These are phyloP conservation scores for Agrocybe praecox DNA, from an alignment of 768 basidiomycete genomes.

Conservation along the genomic window DNA sequence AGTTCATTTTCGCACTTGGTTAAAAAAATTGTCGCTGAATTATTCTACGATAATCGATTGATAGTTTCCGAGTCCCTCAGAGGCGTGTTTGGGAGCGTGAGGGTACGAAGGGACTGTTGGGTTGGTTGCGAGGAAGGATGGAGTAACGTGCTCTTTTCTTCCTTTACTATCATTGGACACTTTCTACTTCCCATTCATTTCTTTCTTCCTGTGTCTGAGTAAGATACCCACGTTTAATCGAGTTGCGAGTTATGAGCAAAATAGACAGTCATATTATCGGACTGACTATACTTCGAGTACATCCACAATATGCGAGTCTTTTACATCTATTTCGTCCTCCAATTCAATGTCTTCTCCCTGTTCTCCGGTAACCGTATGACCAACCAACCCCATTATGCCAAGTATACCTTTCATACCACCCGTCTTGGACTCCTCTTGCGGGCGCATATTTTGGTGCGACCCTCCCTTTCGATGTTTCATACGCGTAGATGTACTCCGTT, in stretches of 20 bases:
- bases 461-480: conserved; percentile 8
- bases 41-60: too few species aligned
- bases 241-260: too few species aligned
- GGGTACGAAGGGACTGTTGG: conserved; percentile 79
- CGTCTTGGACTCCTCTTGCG: not conserved
- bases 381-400: not conserved
- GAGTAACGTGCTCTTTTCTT: conserved; percentile 37
- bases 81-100: conserved; percentile 86
- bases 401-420: not conserved
- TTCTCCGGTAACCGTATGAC: not conserved
- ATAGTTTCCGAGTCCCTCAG: conserved; percentile 80
- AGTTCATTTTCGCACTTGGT: conserved; percentile 29
- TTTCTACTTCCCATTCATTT: too few species aligned
- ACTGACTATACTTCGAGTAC: not conserved
- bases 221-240: too few species aligned
- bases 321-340: not conserved
- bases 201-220: too few species aligned
- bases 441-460: not conserved
- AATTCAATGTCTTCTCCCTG: not conserved
- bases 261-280: too few species aligned
- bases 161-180: too few species aligned
- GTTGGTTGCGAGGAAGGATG: conserved; percentile 77
- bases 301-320: not conserved
- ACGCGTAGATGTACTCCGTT: conserved; percentile 15
- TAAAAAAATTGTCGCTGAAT: too few species aligned